Evolutionary conservation across 2,329 filamentous ascomycete genomes (phyloP).

Genomic region (Elsinoe necatrix): DNA sequence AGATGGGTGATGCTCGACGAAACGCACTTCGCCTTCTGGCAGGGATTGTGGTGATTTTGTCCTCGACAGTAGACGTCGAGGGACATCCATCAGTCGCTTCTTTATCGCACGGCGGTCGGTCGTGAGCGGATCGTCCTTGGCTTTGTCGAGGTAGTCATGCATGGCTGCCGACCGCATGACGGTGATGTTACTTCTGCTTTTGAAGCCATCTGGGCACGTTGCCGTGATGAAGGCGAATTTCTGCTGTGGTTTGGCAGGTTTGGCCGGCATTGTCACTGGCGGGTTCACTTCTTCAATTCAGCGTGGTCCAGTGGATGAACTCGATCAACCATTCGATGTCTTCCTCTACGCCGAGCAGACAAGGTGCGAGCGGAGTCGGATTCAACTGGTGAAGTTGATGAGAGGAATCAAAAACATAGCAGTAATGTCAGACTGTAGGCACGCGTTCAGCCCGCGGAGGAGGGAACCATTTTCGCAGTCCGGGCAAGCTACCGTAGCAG

Average conservation of each 20-base stretch:
- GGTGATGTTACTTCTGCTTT: not conserved
- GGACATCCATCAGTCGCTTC: not conserved
- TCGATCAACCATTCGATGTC: not conserved
- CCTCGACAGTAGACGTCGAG: not conserved
- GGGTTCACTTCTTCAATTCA: not conserved
- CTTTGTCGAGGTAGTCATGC: not conserved
- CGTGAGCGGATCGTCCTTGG: not conserved
- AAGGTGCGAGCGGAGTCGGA: not conserved
- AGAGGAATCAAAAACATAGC: not conserved
- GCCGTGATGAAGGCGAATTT: conserved; percentile 6
- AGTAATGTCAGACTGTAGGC: not conserved
- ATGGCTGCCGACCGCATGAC: not conserved
- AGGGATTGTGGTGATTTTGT: not conserved
- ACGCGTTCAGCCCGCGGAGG: not conserved
- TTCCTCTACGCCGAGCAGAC: not conserved
- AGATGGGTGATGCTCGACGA: not conserved
- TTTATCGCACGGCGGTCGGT: not conserved
- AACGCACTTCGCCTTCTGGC: not conserved
- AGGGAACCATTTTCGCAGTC: not conserved
- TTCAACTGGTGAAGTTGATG: not conserved
- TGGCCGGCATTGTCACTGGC: not conserved
- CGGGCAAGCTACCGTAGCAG: not conserved
- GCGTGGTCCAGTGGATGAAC: not conserved
- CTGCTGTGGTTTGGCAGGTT: not conserved
- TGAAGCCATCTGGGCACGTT: not conserved